Percentiles rank a stretch among this genome's conserved stretches.
Evolutionary conservation across 345 rosid genomes (phyloP).

Genomic region (Brassica cretica): DNA sequence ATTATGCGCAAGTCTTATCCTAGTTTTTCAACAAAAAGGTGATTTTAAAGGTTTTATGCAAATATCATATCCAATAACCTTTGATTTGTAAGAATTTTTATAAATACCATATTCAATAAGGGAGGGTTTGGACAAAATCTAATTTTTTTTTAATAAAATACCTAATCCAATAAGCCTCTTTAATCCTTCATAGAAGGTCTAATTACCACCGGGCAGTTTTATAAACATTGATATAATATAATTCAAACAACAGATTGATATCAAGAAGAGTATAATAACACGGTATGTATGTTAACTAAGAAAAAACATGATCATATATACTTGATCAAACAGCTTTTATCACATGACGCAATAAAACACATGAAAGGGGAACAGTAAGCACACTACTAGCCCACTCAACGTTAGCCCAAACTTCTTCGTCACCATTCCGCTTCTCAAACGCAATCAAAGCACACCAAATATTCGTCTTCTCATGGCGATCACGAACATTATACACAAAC

Average conservation of each 20-base stretch:
- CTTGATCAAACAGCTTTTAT: neutral
- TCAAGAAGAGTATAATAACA: neutral
- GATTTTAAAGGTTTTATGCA: too few species aligned
- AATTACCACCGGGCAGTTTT: too few species aligned
- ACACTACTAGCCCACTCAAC: neutral
- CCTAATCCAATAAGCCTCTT: neutral
- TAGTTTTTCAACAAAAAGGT: too few species aligned
- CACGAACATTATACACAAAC: neutral
- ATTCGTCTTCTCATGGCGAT: neutral
- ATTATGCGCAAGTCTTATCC: too few species aligned
- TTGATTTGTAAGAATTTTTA: too few species aligned
- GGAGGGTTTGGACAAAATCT: too few species aligned
- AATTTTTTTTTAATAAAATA: too few species aligned
- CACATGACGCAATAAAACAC: neutral
- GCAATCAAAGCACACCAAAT: neutral
- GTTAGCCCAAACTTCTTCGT: neutral
- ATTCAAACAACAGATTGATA: neutral
- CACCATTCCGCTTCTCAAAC: neutral
- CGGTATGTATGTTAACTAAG: neutral
- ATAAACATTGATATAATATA: neutral
- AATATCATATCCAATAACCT: too few species aligned
- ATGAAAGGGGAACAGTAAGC: neutral
- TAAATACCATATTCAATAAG: too few species aligned
- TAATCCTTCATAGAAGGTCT: too few species aligned
- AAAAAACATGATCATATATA: neutral